Evolutionary conservation across 768 basidiomycete genomes (phyloP), one percentile per base, ranked within the genome.

Genomic region (Leccinum longicurvipes): DNA sequence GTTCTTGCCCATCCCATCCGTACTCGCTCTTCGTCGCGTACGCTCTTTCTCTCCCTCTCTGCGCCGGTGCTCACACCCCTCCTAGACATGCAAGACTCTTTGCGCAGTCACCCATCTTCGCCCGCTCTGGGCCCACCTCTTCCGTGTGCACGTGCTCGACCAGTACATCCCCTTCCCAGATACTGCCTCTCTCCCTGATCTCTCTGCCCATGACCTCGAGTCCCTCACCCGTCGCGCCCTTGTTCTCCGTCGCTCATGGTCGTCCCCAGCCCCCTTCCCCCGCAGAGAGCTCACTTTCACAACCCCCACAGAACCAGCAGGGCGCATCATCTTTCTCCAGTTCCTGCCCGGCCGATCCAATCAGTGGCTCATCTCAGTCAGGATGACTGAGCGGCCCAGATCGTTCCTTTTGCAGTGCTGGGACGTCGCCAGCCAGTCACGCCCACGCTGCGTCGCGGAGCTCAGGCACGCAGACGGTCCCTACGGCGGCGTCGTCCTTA

Each of bases 321-420:
- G 75, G 4, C 78, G 77, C 23, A 68, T 79, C 47, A 64, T 80
- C 3, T 74, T 75, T 19, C 66, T 84, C 17, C 68, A 78, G 42
- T 81, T 85, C 60, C 58, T 85, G 0, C 79, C 79, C 0, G 74
- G 70, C 0, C 60, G 70, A n/a, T 71, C 68, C 4, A 69, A 69
- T 31, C 72, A 74, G 6, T 80, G 77, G 69, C 63, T 87, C 7
- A 61, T 87, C 23, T 81, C 81, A 0, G 65, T 83, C 28, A 72
- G 71, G 0, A 71, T 59, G 60, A 62, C 56, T 1, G 54, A 53
- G 0, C 66, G 53, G 1, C 62, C 65, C 0, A 65, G 69, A 17
- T 47, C 58, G 12, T 77, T 74, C 27, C 68, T 68, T 23, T 53
- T 86, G 25, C 81, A 82, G 36, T 83, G 83, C 60, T 87, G 86